These are phyloP conservation scores for Acanthochlamys bracteata DNA, from an alignment of 106 monocot species.

Conservation along the genomic window DNA sequence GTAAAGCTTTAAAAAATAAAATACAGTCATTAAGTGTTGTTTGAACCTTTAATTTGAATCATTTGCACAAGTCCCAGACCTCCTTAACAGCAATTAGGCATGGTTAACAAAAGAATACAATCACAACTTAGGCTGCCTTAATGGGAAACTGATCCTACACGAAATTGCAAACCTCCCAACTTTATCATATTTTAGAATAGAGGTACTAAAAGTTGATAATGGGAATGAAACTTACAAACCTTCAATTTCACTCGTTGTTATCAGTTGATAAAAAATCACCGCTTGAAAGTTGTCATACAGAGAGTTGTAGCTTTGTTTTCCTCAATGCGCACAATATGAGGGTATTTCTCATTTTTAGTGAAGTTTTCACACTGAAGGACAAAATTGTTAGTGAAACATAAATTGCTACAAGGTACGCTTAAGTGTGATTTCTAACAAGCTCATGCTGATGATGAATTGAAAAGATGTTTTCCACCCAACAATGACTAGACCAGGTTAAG, in stretches of 20 bases:
- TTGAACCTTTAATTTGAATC: too few relatives aligned
- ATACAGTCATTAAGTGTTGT: not conserved
- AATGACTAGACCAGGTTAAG: slow-evolving; percentile 63
- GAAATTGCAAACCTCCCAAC: not conserved
- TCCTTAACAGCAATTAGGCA: too few relatives aligned
- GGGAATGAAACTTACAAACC: slow-evolving; percentile 21
- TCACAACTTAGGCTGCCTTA: too few relatives aligned
- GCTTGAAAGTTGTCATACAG: slow-evolving; percentile 23
- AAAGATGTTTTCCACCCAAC: slow-evolving; percentile 90
- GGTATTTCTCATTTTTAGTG: slow-evolving; percentile 41
- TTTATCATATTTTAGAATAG: not conserved
- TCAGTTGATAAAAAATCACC: slow-evolving; percentile 11
- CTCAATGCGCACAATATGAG: slow-evolving; percentile 62
- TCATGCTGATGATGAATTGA: slow-evolving; percentile 64
- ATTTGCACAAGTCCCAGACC: too few relatives aligned
- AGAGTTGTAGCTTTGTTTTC: slow-evolving; percentile 21
- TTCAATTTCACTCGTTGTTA: slow-evolving; percentile 49
- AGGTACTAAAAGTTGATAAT: not conserved
- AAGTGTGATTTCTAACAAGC: slow-evolving; percentile 28
- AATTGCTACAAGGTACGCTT: not conserved
- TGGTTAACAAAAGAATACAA: too few relatives aligned
- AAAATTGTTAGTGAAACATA: not conserved
- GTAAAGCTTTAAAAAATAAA: not conserved
- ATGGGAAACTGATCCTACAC: too few relatives aligned
- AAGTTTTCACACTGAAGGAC: slow-evolving; percentile 45